Percentiles rank a stretch among this genome's conserved stretches.
Conservation (phyloP, 2,329 filamentous ascomycete species). For the Epichloe amarillans region DNA sequence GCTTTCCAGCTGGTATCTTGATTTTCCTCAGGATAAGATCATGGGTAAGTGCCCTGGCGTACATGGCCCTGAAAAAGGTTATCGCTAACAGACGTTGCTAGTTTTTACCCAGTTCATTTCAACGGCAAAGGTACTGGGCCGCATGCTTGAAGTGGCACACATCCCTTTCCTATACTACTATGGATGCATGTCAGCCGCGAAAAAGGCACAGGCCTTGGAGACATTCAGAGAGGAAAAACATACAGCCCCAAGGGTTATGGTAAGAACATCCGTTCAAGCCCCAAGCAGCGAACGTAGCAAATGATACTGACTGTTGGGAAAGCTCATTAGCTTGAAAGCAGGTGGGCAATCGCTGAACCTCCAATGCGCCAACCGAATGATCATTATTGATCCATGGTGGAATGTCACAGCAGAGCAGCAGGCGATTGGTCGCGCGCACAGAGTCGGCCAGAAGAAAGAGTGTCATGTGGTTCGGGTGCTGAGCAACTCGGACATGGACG, state of each 20-base stretch:
- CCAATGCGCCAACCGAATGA: constrained; percentile 34
- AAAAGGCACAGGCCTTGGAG: constrained; percentile 10
- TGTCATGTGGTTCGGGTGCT: constrained; percentile 47
- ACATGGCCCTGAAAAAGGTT: rapidly evolving
- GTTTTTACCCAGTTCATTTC: constrained; percentile 24
- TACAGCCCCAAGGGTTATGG: constrained; percentile 18
- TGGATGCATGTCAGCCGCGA: constrained; percentile 9
- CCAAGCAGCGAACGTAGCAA: neutral
- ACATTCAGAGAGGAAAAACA: constrained; percentile 9
- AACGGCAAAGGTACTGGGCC: constrained; percentile 21
- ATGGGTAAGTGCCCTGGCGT: constrained; percentile 17
- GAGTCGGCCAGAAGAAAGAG: constrained; percentile 49
- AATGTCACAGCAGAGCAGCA: constrained; percentile 50
- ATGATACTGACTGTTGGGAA: neutral
- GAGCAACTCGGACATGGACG: constrained; percentile 43
- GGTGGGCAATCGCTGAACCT: constrained; percentile 29
- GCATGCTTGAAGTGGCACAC: constrained; percentile 16
- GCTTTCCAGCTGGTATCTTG: constrained; percentile 17
- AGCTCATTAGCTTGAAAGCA: constrained; percentile 23
- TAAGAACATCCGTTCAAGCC: constrained; percentile 15
- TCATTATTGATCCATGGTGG: constrained; percentile 47
- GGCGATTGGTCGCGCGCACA: constrained; percentile 44
- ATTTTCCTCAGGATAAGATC: constrained; percentile 24
- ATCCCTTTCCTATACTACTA: constrained; percentile 26
- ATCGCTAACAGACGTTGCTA: neutral